A percentile compares a stretch with the other conserved stretches of the same genome.
These are phyloP conservation scores for Neurospora hispaniola DNA, from an alignment of 495 filamentous ascomycete species.

Conservation along the genomic window DNA sequence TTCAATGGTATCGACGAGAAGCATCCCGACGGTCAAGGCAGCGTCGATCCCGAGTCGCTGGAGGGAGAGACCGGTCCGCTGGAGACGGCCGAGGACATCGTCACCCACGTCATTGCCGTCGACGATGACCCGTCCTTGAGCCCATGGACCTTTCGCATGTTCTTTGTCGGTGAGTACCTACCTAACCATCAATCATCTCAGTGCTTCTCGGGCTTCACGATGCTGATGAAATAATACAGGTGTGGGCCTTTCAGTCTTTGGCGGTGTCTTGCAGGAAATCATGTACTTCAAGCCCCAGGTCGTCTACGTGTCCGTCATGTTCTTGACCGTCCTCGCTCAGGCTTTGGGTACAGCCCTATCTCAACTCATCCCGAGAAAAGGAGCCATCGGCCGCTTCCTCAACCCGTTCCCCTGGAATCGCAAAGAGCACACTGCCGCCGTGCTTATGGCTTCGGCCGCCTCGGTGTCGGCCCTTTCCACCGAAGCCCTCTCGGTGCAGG, in stretches of 20 bases:
- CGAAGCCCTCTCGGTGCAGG: conserved; percentile 30
- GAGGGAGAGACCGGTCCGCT: neutral
- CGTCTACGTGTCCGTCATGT: conserved; percentile 32
- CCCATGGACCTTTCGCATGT: conserved; percentile 23
- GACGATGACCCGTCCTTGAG: conserved; percentile 24
- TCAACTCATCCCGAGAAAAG: neutral
- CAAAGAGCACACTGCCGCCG: conserved; percentile 37
- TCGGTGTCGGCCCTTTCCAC: conserved; percentile 24
- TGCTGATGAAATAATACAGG: conserved; percentile 8
- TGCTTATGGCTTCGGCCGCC: conserved; percentile 33
- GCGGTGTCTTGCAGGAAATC: conserved; percentile 21
- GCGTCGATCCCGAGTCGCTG: neutral
- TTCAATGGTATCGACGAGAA: neutral
- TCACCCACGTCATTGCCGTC: conserved; percentile 24
- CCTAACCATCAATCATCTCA: neutral
- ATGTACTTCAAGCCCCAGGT: conserved; percentile 40
- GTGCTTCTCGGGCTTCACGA: too few species aligned
- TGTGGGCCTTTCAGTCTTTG: conserved; percentile 22
- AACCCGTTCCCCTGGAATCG: conserved; percentile 31
- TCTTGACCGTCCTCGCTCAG: conserved; percentile 29
- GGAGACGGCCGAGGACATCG: conserved; percentile 15
- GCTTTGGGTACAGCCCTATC: neutral
- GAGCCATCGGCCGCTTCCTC: conserved; percentile 24
- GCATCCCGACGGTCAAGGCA: neutral
- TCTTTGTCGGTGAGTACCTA: conserved; percentile 21